A percentile compares a stretch with the other conserved stretches of the same genome.
Evolutionary conservation across 345 rosid species (phyloP).

Genomic region (Boechera retrofracta): DNA sequence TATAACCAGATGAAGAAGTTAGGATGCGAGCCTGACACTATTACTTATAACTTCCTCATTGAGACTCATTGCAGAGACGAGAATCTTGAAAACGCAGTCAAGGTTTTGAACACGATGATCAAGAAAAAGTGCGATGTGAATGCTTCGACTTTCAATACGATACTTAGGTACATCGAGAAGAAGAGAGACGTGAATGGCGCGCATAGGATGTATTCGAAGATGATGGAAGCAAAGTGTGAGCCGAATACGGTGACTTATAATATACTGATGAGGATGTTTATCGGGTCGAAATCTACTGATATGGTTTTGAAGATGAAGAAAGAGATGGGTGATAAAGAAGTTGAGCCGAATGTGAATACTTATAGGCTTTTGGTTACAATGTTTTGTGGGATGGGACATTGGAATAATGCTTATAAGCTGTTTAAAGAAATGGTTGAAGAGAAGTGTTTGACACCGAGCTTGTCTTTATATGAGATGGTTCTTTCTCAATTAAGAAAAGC

Average conservation of each 20-base stretch:
- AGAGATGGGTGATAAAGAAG: constrained; percentile 82
- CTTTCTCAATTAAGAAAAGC: constrained; percentile 76
- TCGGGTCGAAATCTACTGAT: constrained; percentile 66
- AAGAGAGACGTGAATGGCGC: constrained; percentile 80
- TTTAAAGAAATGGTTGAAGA: constrained; percentile 87
- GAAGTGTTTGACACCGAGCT: constrained; percentile 74
- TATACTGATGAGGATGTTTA: constrained; percentile 81
- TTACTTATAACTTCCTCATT: constrained; percentile 75
- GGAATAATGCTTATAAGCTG: constrained; percentile 90
- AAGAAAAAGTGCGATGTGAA: constrained; percentile 67
- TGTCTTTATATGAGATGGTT: constrained; percentile 72
- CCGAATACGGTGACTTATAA: constrained; percentile 79
- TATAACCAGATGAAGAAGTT: constrained; percentile 92
- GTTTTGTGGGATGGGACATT: constrained; percentile 95
- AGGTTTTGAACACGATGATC: constrained; percentile 71
- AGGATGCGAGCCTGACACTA: constrained; percentile 62
- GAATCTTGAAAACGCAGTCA: constrained; percentile 65
- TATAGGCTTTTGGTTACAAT: constrained; percentile 74
- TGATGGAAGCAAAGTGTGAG: constrained; percentile 70
- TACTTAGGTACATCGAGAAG: constrained; percentile 75
- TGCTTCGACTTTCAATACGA: constrained; percentile 74
- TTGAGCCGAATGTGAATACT: constrained; percentile 90
- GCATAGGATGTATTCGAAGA: constrained; percentile 71
- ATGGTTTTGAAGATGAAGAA: constrained; percentile 94
- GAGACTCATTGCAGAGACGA: constrained; percentile 79